These are phyloP conservation scores for Smittium culicis DNA, from an alignment of 371 early-diverging fungal species.

Conservation along the genomic window DNA sequence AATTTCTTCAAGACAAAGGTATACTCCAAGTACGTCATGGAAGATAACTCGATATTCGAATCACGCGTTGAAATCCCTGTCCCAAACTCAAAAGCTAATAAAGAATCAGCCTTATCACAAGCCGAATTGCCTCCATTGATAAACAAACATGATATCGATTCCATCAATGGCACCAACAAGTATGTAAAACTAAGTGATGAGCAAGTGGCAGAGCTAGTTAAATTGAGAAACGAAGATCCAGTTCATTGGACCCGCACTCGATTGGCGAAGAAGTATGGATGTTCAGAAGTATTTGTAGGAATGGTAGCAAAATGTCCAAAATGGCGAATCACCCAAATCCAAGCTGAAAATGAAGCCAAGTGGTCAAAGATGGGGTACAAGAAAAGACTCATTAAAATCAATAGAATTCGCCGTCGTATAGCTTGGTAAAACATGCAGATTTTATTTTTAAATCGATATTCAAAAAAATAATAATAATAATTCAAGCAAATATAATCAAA, in stretches of 20 bases:
- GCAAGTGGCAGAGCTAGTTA: slow-evolving; percentile 12
- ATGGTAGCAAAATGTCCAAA: slow-evolving; percentile 22
- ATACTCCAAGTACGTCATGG: slow-evolving; percentile 23
- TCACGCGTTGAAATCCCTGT: slow-evolving; percentile 25
- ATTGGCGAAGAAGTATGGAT: slow-evolving; percentile 30
- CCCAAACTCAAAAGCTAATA: slow-evolving; percentile 17
- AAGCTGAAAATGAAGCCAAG: slow-evolving; percentile 22
- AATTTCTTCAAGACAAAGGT: slow-evolving; percentile 24
- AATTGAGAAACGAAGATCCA: slow-evolving; percentile 29
- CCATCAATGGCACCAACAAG: too few relatives aligned
- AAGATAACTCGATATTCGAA: slow-evolving; percentile 30
- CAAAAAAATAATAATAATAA: too few relatives aligned
- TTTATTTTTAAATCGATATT: too few relatives aligned
- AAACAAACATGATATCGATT: neutral
- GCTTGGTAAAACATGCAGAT: too few relatives aligned
- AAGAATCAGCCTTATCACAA: slow-evolving; percentile 14
- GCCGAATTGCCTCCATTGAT: slow-evolving; percentile 31
- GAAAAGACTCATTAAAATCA: slow-evolving; percentile 29
- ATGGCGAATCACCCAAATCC: slow-evolving; percentile 27
- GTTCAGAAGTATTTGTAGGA: slow-evolving; percentile 19
- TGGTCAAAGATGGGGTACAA: slow-evolving; percentile 32
- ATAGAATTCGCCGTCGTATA: slow-evolving; percentile 32
- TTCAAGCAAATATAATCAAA: too few relatives aligned
- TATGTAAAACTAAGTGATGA: neutral
- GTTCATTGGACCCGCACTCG: slow-evolving; percentile 29